Base-by-base conservation (phyloP, 768 basidiomycete species). In the Thelephora ganbajun region DNA sequence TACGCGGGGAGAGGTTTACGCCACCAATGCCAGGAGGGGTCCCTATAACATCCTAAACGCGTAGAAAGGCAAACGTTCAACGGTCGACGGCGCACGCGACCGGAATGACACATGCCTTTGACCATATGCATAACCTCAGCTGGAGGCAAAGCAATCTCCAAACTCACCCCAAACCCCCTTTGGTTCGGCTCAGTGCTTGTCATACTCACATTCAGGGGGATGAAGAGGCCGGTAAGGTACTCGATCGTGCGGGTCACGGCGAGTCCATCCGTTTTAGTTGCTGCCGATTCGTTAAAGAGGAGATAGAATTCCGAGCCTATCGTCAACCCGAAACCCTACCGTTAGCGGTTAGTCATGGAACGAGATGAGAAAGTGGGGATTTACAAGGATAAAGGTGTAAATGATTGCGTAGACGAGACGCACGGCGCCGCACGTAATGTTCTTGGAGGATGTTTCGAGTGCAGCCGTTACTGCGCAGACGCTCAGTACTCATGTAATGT, bases 371-470 rank as follows among this genome's bases (percentile, higher is more conserved):
- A 41, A 34, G 26, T 12, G 14, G 6, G 49, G 37, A 30, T n/a
- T 50, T 57, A 82, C 83, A 56, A 90, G 64, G 60, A 88, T 88
- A 39, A 89, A 67, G 0, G 85, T 87, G 56, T 89, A 90, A 37
- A 90, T 87, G 50, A 87, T 81, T 12, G 87, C 85, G 56, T 87
- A 89, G 23, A 89, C 83, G 61, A 89, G 78, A 51, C 85, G 70
- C 33, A 89, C 86, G 18, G 83, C 82, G 23, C 86, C 87, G 53
- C 83, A 84, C 47, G 88, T 74, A 34, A 88, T 71, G 56, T 84
- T 89, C 57, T 75, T 76, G 12, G 86, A 88, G 59, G 84, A 85
- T 49, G 89, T 65, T 60, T 89, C 87, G 13, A 90, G 67, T 6
- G 87, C 79, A 49, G 81, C 80, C 46, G 79, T 81, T 53, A 88